Base-by-base conservation (phyloP, 768 basidiomycete species). In the Tubosaeta sp. region DNA sequence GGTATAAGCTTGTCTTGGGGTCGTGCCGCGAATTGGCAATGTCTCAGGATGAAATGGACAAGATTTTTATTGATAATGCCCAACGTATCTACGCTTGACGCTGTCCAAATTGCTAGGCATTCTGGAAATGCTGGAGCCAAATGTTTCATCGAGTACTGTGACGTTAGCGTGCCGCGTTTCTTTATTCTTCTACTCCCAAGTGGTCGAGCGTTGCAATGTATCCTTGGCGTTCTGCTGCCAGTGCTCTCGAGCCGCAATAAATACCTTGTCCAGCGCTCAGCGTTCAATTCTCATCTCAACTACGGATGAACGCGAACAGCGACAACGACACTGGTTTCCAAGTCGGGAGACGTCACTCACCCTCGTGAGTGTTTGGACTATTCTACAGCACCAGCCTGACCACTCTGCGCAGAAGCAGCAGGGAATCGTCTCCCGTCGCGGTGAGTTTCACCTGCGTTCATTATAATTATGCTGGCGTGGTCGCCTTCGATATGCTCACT, bases 1-100 rank as follows among this genome's bases (percentile, higher is more conserved):
- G 90, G 90, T 93, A 90, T 59, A 84, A 83, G 58, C 78, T 91
- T 48, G 86, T 88, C 11, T 77, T 85, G 56, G 89, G 88, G 61
- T 83, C 83, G 1, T 77, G 91, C 52, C 81, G 86, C 24, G 90
- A 92, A 68, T 72, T 92, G 41, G 87, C 83, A 7, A 75, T 88
- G 41, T 90, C 91, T 46, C 88, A 89, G 66, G 82, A 83, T 30
- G 81, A 77, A 21, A 73, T 93, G 51, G 83, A 93, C 61, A 83
- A 79, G 22, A 81, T 93, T 38, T 93, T 93, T 64, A 73, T 59
- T 35, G 59, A 63, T n/a, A 81, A 79, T 47, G 80, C 80, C 14
- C 57, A 67, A 51, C 61, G 59, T 18, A 69, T 80, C 19, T 81
- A 80, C 35, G 64, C 32, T 47, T 67, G 51, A 65, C 27, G 24